Conservation (phyloP, 2,329 filamentous ascomycete genomes). For the Colletotrichum orbiculare region DNA sequence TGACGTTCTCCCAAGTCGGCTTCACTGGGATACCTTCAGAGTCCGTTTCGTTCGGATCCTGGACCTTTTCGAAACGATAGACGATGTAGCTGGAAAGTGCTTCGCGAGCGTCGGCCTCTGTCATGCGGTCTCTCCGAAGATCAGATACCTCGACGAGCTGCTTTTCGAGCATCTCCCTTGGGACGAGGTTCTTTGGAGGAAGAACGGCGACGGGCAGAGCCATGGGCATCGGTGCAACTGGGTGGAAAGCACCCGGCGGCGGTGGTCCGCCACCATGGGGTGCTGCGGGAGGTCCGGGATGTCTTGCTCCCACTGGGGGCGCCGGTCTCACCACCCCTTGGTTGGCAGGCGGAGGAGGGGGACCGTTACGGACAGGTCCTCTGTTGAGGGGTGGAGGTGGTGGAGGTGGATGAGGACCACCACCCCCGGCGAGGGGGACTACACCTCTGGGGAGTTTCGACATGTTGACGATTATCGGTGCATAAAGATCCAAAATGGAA, state of each 20-base stretch:
- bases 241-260: neutral
- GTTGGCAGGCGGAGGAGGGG: no score
- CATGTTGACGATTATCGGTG: neutral
- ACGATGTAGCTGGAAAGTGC: constrained; percentile 53
- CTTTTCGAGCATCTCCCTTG: constrained; percentile 36
- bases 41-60: constrained; percentile 47
- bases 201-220: constrained; percentile 11
- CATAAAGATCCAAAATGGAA: neutral
- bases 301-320: no score
- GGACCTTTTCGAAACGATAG: constrained; percentile 54
- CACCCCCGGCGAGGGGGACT: no score
- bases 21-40: constrained; percentile 47
- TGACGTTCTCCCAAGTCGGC: constrained; percentile 55
- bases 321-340: no score
- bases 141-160: constrained; percentile 46
- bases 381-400: no score
- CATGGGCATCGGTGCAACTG: neutral
- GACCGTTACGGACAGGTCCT: no score
- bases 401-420: no score
- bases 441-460: neutral
- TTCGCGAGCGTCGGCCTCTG: constrained; percentile 51
- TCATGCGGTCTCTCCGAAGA: constrained; percentile 49
- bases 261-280: neutral
- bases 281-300: no score
- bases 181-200: constrained; percentile 22